Conservation (phyloP, 495 filamentous ascomycete species). For the Penicillium macrosclerotiorum region DNA sequence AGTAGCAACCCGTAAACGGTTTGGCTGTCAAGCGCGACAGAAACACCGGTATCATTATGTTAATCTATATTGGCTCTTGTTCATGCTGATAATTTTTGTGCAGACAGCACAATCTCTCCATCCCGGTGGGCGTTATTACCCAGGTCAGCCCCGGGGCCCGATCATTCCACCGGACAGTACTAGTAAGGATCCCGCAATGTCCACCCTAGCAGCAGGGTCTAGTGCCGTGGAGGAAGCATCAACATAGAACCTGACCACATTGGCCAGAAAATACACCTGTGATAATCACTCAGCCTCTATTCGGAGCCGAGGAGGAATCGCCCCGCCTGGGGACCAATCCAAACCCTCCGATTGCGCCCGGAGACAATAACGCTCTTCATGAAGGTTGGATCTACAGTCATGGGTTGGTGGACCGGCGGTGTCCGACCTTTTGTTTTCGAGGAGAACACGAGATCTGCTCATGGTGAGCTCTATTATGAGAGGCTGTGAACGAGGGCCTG, state of each 20-base stretch:
- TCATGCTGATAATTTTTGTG: slow-evolving; percentile 31
- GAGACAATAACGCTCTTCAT: slow-evolving; percentile 23
- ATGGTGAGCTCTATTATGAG: neutral
- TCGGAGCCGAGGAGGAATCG: slow-evolving; percentile 15
- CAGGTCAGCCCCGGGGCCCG: slow-evolving; percentile 24
- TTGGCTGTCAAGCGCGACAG: slow-evolving; percentile 39
- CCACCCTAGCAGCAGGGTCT: slow-evolving; percentile 7
- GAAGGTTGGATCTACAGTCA: slow-evolving; percentile 22
- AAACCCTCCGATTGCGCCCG: slow-evolving; percentile 6
- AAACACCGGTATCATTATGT: slow-evolving; percentile 37
- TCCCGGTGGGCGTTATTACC: slow-evolving; percentile 50
- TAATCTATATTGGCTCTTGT: slow-evolving; percentile 30
- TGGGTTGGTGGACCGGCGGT: slow-evolving; percentile 19
- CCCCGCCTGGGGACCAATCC: slow-evolving; percentile 13
- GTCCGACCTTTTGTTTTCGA: slow-evolving; percentile 21
- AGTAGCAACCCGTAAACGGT: slow-evolving; percentile 46
- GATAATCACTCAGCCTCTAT: slow-evolving; percentile 1
- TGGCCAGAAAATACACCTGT: slow-evolving; percentile 7
- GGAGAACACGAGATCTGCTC: slow-evolving; percentile 9
- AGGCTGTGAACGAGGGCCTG: neutral
- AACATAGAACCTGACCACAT: slow-evolving; percentile 17
- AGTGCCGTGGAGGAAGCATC: slow-evolving; percentile 3
- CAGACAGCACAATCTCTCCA: slow-evolving; percentile 50
- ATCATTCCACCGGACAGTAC: slow-evolving; percentile 5
- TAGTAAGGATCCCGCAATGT: slow-evolving; percentile 19